A percentile compares a stretch with the other conserved stretches of the same genome.
phyloP scores from a whole-genome alignment of 2,329 filamentous ascomycete species.

The Lachnellula cervina region DNA sequence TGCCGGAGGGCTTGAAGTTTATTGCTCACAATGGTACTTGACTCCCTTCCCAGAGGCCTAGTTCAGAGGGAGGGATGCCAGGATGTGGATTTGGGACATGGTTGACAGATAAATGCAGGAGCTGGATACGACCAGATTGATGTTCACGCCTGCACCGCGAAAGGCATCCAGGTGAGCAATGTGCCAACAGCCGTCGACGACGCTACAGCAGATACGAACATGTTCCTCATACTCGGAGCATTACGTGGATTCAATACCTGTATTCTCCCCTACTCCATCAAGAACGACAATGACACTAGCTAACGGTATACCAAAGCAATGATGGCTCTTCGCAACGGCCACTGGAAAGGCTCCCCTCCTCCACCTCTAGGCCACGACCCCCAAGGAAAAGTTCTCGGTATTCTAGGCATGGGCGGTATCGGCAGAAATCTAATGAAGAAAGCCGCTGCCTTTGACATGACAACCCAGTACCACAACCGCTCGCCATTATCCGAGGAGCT shows the following conservation, averaged over 20 bases:
- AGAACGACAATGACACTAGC: neutral
- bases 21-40: conserved; percentile 55
- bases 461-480: conserved; percentile 70
- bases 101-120: conserved; percentile 39
- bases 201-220: conserved; percentile 73
- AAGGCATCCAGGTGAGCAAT: conserved; percentile 69
- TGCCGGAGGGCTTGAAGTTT: conserved; percentile 51
- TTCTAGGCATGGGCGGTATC: conserved; percentile 83
- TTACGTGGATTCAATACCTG: conserved; percentile 65
- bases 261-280: conserved; percentile 2
- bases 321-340: conserved; percentile 56
- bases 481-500: conserved; percentile 51
- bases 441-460: conserved; percentile 71
- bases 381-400: conserved; percentile 71
- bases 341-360: conserved; percentile 58
- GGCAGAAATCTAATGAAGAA: conserved; percentile 72
- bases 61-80: neutral
- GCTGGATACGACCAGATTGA: conserved; percentile 85
- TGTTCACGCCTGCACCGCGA: conserved; percentile 63
- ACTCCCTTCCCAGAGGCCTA: neutral
- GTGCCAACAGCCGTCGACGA: conserved; percentile 78
- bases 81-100: neutral
- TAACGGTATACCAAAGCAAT: conserved; percentile 41
- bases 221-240: conserved; percentile 78
- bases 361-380: conserved; percentile 69